These are phyloP conservation scores for Dimargaris cristalligena DNA, from an alignment of 192 early-diverging fungal species.

Conservation along the genomic window DNA sequence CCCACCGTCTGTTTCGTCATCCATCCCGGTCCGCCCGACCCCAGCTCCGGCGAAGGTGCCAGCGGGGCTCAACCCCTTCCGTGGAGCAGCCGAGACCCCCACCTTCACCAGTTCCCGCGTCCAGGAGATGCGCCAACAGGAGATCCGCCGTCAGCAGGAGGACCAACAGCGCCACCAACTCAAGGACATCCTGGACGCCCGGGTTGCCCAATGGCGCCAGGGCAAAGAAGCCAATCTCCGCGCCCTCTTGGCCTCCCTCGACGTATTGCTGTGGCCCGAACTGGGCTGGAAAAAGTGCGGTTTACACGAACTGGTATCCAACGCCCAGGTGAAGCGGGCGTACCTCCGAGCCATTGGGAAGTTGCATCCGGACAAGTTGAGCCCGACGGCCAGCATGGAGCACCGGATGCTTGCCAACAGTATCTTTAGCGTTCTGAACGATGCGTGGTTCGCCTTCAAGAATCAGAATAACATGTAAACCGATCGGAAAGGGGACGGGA, in stretches of 20 bases:
- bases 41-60: neutral
- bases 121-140: slow-evolving; percentile 52
- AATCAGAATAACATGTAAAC: slow-evolving; percentile 48
- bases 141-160: slow-evolving; percentile 47
- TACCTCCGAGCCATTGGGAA: slow-evolving; percentile 88
- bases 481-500: no score
- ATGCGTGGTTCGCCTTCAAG: slow-evolving; percentile 93
- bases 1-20: slow-evolving; percentile 6
- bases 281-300: slow-evolving; percentile 53
- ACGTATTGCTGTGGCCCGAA: slow-evolving; percentile 62
- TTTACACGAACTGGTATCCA: slow-evolving; percentile 71
- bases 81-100: slow-evolving; percentile 18
- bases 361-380: slow-evolving; percentile 90
- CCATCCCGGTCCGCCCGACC: neutral
- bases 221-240: slow-evolving; percentile 86
- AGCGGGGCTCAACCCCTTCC: slow-evolving; percentile 9
- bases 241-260: slow-evolving; percentile 67
- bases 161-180: slow-evolving; percentile 57
- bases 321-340: slow-evolving; percentile 70
- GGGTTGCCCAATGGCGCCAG: slow-evolving; percentile 55
- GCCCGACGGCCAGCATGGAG: slow-evolving; percentile 44
- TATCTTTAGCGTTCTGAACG: slow-evolving; percentile 78
- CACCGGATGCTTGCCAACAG: slow-evolving; percentile 71
- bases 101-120: slow-evolving; percentile 26
- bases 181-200: slow-evolving; percentile 62